These are phyloP conservation scores for Fusarium setosum DNA, from an alignment of 2,329 filamentous ascomycete genomes.

Conservation along the genomic window DNA sequence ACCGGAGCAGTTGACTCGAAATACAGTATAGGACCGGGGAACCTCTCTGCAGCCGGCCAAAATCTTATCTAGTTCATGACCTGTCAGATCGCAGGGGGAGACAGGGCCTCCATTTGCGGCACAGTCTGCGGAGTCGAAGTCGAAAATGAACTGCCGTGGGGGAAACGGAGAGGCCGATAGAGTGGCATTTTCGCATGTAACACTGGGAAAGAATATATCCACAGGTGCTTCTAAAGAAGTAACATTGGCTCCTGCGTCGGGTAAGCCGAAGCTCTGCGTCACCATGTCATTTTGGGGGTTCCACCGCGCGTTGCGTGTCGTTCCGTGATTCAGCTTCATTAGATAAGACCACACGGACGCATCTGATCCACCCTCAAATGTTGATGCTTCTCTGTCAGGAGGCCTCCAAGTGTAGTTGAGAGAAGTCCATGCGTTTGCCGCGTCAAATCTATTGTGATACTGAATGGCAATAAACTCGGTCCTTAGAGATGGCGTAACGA, in stretches of 20 bases:
- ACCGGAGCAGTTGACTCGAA: too few relatives aligned
- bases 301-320: background rate
- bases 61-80: too few relatives aligned
- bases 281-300: background rate
- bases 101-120: too few relatives aligned
- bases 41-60: too few relatives aligned
- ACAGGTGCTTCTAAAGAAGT: background rate
- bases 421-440: background rate
- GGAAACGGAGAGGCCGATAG: background rate
- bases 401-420: background rate
- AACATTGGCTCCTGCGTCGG: background rate
- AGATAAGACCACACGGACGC: background rate
- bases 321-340: background rate
- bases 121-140: too few relatives aligned
- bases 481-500: background rate
- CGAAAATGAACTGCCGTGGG: too few relatives aligned
- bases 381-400: background rate
- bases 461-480: background rate
- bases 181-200: background rate
- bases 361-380: background rate
- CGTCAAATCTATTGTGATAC: background rate
- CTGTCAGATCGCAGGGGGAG: too few relatives aligned
- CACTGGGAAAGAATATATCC: background rate
- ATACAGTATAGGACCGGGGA: too few relatives aligned
- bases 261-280: background rate